These are phyloP conservation scores for Helotiales sp. DNA, from an alignment of 2,329 filamentous ascomycete genomes.

Conservation along the genomic window DNA sequence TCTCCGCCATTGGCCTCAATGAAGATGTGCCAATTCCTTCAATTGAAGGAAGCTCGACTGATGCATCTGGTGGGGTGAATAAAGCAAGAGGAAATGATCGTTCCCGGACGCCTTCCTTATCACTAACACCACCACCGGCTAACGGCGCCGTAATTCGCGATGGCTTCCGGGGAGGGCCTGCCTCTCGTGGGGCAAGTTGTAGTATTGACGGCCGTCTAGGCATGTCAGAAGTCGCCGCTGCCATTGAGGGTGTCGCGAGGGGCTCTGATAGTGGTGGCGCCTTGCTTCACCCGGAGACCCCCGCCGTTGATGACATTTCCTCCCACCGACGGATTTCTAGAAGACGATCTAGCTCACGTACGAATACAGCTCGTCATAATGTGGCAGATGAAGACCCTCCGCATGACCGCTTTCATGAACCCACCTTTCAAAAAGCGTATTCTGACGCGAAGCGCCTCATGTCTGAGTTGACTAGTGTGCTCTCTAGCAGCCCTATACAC, in stretches of 20 bases:
- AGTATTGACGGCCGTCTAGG: slow-evolving; percentile 8
- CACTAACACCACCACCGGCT: slow-evolving; percentile 2
- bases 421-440: slow-evolving; percentile 38
- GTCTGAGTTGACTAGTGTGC: slow-evolving; percentile 31
- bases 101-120: slow-evolving; percentile 11
- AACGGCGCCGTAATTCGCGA: neutral
- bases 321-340: slow-evolving; percentile 2
- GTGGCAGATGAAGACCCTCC: slow-evolving; percentile 37
- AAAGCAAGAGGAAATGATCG: slow-evolving; percentile 1
- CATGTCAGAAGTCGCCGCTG: slow-evolving; percentile 11
- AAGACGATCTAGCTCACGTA: slow-evolving; percentile 11
- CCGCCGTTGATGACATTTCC: neutral
- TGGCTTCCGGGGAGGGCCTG: neutral
- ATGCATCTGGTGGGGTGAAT: slow-evolving; percentile 7
- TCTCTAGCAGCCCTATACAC: slow-evolving; percentile 39
- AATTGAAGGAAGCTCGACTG: slow-evolving; percentile 8
- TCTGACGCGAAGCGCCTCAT: slow-evolving; percentile 37
- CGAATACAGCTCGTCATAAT: slow-evolving; percentile 1
- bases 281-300: slow-evolving; percentile 2
- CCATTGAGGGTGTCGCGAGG: slow-evolving; percentile 2
- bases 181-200: neutral
- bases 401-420: slow-evolving; percentile 38
- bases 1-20: slow-evolving; percentile 7
- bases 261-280: neutral
- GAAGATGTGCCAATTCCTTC: slow-evolving; percentile 8